Percentiles rank a stretch among this genome's conserved stretches.
phyloP scores from a whole-genome alignment of 1,139 yeast genomes.

The Taphrina flavorubra region DNA sequence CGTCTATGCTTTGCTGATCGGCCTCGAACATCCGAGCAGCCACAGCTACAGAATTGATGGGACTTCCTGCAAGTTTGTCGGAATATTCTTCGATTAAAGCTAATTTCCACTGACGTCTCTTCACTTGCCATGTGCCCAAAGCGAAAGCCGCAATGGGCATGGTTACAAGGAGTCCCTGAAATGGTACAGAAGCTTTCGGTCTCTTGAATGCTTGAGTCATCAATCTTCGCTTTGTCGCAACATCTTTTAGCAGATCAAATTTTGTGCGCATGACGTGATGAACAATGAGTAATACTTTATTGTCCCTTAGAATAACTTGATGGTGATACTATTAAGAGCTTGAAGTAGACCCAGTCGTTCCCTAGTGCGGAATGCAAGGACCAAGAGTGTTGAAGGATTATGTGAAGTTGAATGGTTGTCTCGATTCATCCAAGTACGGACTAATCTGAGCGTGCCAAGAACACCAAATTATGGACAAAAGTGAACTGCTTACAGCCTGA shows the following conservation, averaged over 20 bases:
- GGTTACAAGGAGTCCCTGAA: constrained; percentile 54
- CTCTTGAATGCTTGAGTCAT: neutral
- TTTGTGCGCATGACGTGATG: neutral
- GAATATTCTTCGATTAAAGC: constrained; percentile 81
- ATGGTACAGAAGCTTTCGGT: neutral
- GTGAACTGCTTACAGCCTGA: no score
- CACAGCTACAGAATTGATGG: constrained; percentile 67
- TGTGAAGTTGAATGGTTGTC: no score
- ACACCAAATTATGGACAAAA: no score
- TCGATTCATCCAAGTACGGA: no score
- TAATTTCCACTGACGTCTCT: constrained; percentile 87
- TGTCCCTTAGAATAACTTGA: no score
- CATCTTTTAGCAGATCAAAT: neutral
- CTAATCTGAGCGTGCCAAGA: no score
- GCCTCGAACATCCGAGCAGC: constrained; percentile 35
- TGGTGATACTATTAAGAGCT: no score
- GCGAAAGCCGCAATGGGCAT: constrained; percentile 89
- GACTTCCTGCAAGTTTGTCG: constrained; percentile 73
- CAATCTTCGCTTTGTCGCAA: neutral
- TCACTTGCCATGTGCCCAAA: constrained; percentile 92
- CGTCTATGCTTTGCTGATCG: constrained; percentile 52
- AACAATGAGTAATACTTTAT: no score
- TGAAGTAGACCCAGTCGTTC: no score
- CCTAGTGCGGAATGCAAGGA: no score
- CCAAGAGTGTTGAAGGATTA: no score